A percentile compares a stretch with the other conserved stretches of the same genome.
Evolutionary conservation across 495 filamentous ascomycete genomes (phyloP).

Genomic region (Aspergillus nidulans): DNA sequence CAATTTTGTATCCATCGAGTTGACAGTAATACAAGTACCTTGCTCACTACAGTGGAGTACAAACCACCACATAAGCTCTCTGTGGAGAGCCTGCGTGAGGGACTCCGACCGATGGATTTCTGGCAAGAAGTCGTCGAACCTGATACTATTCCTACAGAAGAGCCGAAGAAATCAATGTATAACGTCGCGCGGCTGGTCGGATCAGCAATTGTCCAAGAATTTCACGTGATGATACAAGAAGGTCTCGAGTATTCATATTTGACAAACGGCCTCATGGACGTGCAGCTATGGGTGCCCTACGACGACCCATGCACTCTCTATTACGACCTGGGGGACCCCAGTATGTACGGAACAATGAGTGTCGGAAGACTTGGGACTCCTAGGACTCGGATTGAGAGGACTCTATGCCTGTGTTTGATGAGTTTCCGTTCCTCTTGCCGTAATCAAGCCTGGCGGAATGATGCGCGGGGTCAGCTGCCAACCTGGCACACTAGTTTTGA

Average conservation of each 20-base stretch:
- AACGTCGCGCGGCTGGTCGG: constrained; percentile 20
- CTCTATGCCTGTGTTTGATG: constrained; percentile 29
- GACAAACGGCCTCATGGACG: constrained; percentile 24
- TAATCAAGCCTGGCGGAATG: constrained; percentile 31
- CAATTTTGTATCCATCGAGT: constrained; percentile 20
- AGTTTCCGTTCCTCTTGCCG: constrained; percentile 19
- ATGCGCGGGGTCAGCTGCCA: constrained; percentile 11
- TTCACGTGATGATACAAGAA: constrained; percentile 29
- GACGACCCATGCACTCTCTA: constrained; percentile 33
- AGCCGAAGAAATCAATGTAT: constrained; percentile 20
- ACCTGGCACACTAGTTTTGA: constrained; percentile 26
- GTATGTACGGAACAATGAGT: constrained; percentile 22
- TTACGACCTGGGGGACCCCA: constrained; percentile 35
- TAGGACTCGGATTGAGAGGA: constrained; percentile 19
- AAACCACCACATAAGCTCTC: background rate
- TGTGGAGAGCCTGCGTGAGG: background rate
- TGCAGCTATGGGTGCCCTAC: constrained; percentile 30
- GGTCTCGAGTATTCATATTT: constrained; percentile 28
- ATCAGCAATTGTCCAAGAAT: constrained; percentile 24
- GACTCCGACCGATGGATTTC: background rate
- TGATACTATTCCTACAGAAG: constrained; percentile 15
- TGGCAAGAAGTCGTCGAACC: constrained; percentile 16
- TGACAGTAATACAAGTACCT: background rate
- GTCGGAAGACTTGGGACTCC: background rate
- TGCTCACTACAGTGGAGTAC: background rate